Evolutionary conservation across 345 rosid genomes (phyloP).

Genomic region (Salix purpurea): DNA sequence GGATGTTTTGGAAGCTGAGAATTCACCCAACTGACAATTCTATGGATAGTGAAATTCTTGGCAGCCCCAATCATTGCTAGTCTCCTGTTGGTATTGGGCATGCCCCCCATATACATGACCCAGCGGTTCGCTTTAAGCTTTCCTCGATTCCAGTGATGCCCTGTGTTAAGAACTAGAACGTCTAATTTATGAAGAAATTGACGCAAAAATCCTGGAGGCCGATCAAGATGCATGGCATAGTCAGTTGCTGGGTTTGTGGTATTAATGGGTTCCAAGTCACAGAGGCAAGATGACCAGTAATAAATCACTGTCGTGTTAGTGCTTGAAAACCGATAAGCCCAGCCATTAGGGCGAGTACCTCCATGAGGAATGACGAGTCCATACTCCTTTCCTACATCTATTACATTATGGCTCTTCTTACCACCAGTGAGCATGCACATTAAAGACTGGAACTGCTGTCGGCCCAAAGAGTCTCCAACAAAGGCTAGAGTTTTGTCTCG

Average conservation of each 20-base stretch:
- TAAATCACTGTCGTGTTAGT: slow-evolving; percentile 67
- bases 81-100: slow-evolving; percentile 47
- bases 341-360: slow-evolving; percentile 60
- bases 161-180: slow-evolving; percentile 72
- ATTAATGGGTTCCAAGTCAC: slow-evolving; percentile 59
- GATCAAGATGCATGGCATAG: slow-evolving; percentile 81
- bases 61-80: slow-evolving; percentile 56
- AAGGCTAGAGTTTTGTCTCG: slow-evolving; percentile 65
- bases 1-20: slow-evolving; percentile 57
- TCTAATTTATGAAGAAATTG: slow-evolving; percentile 48
- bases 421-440: slow-evolving; percentile 83
- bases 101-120: slow-evolving; percentile 68
- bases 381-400: slow-evolving; percentile 56
- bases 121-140: slow-evolving; percentile 61
- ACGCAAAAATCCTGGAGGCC: slow-evolving; percentile 66
- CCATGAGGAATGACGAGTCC: slow-evolving; percentile 50
- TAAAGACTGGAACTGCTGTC: slow-evolving; percentile 79
- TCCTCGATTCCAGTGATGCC: slow-evolving; percentile 84
- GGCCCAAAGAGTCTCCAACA: slow-evolving; percentile 82
- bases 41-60: slow-evolving; percentile 68
- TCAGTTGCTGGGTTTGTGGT: slow-evolving; percentile 42
- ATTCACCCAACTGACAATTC: slow-evolving; percentile 61
- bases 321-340: slow-evolving; percentile 68
- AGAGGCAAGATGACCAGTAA: slow-evolving; percentile 72
- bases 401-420: slow-evolving; percentile 37